These are phyloP conservation scores for Diaporthe capsici DNA, from an alignment of 2,329 filamentous ascomycete genomes.

Conservation along the genomic window DNA sequence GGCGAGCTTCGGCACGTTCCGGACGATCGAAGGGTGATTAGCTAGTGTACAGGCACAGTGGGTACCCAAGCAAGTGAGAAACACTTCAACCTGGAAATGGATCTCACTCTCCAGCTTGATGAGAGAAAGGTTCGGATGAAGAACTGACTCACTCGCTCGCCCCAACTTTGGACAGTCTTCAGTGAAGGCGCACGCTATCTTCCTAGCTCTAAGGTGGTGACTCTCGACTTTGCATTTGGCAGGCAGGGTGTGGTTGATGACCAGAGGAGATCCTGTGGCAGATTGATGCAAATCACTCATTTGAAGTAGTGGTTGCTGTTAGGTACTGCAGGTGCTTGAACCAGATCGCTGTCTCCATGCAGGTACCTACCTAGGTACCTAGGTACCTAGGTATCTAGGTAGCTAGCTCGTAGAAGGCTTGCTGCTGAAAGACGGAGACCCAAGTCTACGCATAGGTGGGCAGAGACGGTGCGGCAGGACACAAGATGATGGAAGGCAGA, in stretches of 20 bases:
- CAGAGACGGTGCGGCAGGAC: neutral
- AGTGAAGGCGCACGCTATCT: neutral
- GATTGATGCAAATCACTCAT: neutral
- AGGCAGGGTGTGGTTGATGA: neutral
- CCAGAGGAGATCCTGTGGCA: neutral
- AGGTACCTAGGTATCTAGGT: neutral
- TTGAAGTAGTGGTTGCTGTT: neutral
- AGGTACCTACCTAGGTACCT: neutral
- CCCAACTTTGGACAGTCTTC: neutral
- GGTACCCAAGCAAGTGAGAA: neutral
- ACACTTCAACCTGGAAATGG: no score
- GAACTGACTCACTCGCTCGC: neutral
- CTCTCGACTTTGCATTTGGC: neutral
- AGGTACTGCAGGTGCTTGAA: neutral
- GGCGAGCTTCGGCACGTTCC: neutral
- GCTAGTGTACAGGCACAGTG: no score
- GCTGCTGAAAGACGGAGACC: neutral
- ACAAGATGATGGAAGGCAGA: neutral
- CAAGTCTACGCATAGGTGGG: no score
- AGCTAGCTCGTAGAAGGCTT: neutral
- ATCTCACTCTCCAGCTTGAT: neutral
- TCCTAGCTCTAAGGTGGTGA: neutral
- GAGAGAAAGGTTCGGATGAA: neutral
- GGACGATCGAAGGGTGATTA: no score
- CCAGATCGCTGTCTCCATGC: neutral